These are phyloP conservation scores for Monascus ruber DNA, from an alignment of 2,329 filamentous ascomycete genomes.

Conservation along the genomic window DNA sequence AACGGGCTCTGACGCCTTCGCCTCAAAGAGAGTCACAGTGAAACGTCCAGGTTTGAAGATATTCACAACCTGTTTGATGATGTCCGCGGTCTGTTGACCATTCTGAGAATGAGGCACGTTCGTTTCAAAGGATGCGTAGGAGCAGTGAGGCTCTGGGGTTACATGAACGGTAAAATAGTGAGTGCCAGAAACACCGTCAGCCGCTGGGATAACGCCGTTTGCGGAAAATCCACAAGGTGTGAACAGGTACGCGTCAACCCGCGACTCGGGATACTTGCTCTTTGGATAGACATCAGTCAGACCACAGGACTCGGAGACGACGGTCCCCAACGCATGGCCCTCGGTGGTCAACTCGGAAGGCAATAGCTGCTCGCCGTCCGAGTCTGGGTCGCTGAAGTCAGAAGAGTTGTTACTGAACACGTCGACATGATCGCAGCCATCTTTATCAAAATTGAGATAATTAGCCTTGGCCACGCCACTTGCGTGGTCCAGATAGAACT, in stretches of 20 bases:
- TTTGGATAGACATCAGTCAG: constrained; percentile 80
- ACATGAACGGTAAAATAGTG: constrained; percentile 99
- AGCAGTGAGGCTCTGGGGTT: constrained; percentile 92
- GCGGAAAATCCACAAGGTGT: constrained; percentile 94
- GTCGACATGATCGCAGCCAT: constrained; percentile 48
- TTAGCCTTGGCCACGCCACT: constrained; percentile 80
- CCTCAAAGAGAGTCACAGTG: constrained; percentile 92
- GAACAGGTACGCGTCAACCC: constrained; percentile 93
- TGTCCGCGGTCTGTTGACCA: constrained; percentile 76
- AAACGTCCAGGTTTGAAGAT: constrained; percentile 98
- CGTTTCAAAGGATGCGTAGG: constrained; percentile 95
- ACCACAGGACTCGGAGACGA: constrained; percentile 83
- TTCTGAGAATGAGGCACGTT: constrained; percentile 86
- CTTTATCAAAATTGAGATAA: constrained; percentile 60
- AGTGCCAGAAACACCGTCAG: constrained; percentile 46
- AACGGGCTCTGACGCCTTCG: constrained; percentile 48
- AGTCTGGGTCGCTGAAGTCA: constrained; percentile 47
- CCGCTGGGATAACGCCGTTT: constrained; percentile 84
- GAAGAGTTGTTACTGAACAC: constrained; percentile 68
- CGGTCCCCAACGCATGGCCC: constrained; percentile 82
- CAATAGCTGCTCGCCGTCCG: constrained; percentile 40
- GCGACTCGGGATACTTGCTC: constrained; percentile 78
- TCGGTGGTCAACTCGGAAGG: constrained; percentile 76
- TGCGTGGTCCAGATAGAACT: constrained; percentile 67
- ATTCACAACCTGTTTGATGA: constrained; percentile 83